Evolutionary conservation across 2,329 filamentous ascomycete species (phyloP), one percentile per base, ranked within the genome.

Genomic region (Bipolaris oryzae): DNA sequence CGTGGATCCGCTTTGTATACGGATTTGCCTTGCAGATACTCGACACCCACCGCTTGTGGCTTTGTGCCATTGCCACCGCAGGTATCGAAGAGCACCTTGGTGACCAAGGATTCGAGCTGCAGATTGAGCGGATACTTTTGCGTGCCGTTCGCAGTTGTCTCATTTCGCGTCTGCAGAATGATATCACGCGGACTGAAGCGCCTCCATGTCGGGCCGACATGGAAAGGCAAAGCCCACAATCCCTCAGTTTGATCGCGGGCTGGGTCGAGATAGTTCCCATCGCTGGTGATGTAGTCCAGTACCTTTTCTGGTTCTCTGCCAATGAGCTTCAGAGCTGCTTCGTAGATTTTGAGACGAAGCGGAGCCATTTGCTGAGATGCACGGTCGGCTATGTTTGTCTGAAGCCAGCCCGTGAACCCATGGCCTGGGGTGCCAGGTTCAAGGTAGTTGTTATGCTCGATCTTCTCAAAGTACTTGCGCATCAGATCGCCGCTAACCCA

Each of bases 1-100:
- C 79, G 75, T 9, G 79, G 63, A 57, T 81, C 77, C 0, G 77
- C 79, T 3, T 71, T 69, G 58, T 81, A 81, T 1, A 81, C 37
- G 13, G 71, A 74, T 45, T 76, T 66, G 1, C 78, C 78, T 7
- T 71, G 62, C 2, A 80, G 50, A 39, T 76, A 80, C 48, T 81
- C 78, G 16, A 81, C 78, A 28, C 78, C 80, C 13, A 73, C 74
- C 4, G 78, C 75, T 59, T 65, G 65, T 23, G 75, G 75, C 34
- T 62, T 66, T 57, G 63, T 50, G n/a, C 18, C 45, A 18, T 58
- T 51, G 9, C 55, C 37, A 23, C 41, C 20, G 35, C 61, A 63
- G 3, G 57, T 54, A 3, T 76, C 70, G 56, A 80, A 80, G 31
- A 68, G 62, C 18, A 79, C 62, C 57, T 76, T 78, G 7, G 76